Base-by-base conservation (phyloP, 148 eudicot species). In the Silene conica region DNA sequence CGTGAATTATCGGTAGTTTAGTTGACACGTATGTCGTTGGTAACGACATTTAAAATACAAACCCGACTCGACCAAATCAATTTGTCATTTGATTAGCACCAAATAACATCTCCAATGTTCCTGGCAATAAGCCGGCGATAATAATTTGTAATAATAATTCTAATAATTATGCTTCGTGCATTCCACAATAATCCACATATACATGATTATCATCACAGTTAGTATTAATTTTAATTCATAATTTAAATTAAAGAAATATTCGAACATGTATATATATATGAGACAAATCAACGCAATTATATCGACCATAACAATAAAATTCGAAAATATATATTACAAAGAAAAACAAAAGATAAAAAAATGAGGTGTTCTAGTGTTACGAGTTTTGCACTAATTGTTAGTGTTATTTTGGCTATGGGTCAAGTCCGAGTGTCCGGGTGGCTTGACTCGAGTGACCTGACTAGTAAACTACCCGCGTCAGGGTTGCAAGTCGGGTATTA, bases 401-500 rank as follows among this genome's bases (percentile, higher is more conserved):
- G 60, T 5, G 12, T 69, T 4, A 14, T 69, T 2, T 69, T 69
- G 20, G 59, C 41, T 25, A 1, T 52, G 43, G 0, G 72, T 25
- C 72, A 26, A 5, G 60, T 69, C 1, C 60, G 72, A 6, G 72
- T 22, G 21, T 23, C 28, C 8, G 8, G 6, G 22, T 8, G 38
- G 21, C 0, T 6, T 22, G 31, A 41, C 5, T 6, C 54, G 19
- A 68, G 4, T 48, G 26, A 5, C 6, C 3, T 48, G 6, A 0
- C n/a, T 10, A 67, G 12, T 0, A 15, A 1, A 3, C n/a, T 65
- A 1, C 68, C 68, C 16, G 16, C 54, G 9, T 6, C 2, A 3
- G 86, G 75, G 0, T 60, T 85, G 25, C 64, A 74, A 31, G 64
- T 70, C 6, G 89, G 85, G 1, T 88, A 78, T 74, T 88, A 84